Conservation (phyloP, 73 alveolate species). For the Tetrahymena thermophila region DNA sequence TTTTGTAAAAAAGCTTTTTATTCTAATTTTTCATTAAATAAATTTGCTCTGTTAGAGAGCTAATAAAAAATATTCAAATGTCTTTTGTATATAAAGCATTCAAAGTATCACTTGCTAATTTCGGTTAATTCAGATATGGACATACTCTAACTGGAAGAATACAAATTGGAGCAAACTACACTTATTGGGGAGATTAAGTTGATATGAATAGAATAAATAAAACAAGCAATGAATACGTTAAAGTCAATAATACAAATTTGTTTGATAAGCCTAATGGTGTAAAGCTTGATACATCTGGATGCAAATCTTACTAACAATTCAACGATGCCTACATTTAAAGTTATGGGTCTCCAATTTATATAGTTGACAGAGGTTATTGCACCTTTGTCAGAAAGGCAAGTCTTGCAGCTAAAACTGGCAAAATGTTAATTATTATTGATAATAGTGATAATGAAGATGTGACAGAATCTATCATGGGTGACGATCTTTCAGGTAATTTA, state of each 20-base stretch:
- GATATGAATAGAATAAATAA: background rate
- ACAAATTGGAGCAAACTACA: background rate
- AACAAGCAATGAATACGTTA: background rate
- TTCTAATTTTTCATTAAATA: no score
- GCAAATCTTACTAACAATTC: background rate
- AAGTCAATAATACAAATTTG: background rate
- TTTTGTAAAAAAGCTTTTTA: no score
- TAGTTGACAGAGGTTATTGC: background rate
- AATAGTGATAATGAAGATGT: background rate
- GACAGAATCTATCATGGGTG: background rate
- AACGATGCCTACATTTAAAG: background rate
- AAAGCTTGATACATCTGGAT: background rate
- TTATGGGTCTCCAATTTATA: background rate
- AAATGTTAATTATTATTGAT: background rate
- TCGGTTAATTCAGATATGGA: background rate
- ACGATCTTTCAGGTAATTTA: background rate
- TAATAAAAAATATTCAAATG: background rate
- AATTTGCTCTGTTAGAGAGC: no score
- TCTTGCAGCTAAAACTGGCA: background rate
- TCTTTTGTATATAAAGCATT: background rate
- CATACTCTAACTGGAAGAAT: background rate
- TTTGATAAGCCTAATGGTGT: background rate
- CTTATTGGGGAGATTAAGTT: background rate
- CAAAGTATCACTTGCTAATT: background rate
- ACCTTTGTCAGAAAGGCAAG: constrained; percentile 2